These are phyloP conservation scores for Cucurbita pepo DNA, from an alignment of 306 rosid species.

Conservation along the genomic window DNA sequence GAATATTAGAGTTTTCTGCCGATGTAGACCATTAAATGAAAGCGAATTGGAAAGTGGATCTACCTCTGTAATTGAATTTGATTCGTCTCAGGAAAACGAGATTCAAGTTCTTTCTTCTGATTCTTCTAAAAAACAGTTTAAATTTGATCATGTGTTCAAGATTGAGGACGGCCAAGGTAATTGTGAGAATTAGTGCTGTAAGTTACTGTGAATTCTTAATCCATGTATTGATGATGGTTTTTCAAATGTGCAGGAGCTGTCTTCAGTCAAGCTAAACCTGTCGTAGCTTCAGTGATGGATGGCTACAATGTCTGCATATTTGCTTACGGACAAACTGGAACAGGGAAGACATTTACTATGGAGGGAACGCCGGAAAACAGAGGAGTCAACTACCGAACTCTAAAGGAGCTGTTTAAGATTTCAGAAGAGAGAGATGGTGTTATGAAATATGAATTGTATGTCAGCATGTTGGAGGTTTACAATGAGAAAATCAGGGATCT, in stretches of 20 bases:
- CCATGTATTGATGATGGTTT: neutral
- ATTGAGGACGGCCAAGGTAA: constrained; percentile 83
- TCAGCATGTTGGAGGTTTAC: constrained; percentile 95
- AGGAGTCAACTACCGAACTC: constrained; percentile 91
- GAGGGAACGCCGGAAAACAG: constrained; percentile 81
- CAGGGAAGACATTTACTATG: constrained; percentile 96
- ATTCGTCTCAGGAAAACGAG: constrained; percentile 54
- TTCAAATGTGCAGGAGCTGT: constrained; percentile 49
- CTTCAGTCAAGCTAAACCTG: constrained; percentile 65
- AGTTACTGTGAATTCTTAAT: neutral
- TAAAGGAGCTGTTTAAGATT: constrained; percentile 60
- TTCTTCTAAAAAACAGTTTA: constrained; percentile 78
- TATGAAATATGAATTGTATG: constrained; percentile 60
- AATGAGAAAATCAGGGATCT: constrained; percentile 91
- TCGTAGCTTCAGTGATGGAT: constrained; percentile 84
- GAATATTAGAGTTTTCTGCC: constrained; percentile 84
- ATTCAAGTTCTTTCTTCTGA: constrained; percentile 71
- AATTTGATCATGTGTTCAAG: constrained; percentile 73
- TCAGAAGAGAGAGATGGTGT: constrained; percentile 54
- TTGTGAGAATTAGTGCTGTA: constrained; percentile 1
- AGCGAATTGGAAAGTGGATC: constrained; percentile 40
- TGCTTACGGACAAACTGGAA: constrained; percentile 99
- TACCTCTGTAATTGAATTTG: constrained; percentile 50
- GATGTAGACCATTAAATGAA: constrained; percentile 76
- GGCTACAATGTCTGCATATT: constrained; percentile 89